Conservation (phyloP, 148 eudicot species). For the Rhododendron williamsianum region DNA sequence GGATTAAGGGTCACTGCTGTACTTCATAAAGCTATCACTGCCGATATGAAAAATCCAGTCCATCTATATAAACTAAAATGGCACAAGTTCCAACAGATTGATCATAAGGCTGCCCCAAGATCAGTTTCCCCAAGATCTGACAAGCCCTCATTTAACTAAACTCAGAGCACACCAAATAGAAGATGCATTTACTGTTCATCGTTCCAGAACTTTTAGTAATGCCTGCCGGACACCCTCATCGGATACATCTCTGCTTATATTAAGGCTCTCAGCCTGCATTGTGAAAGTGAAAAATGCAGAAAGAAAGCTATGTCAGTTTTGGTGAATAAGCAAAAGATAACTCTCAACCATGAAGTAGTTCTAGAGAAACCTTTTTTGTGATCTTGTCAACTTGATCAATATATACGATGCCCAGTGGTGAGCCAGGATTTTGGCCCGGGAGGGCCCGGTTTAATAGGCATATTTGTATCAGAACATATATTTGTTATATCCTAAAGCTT, state of each 20-base stretch:
- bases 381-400: conserved; percentile 99
- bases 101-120: background rate
- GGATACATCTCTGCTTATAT: too few species aligned
- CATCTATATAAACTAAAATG: too few species aligned
- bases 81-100: too few species aligned
- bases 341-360: background rate
- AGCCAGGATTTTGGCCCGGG: too few species aligned
- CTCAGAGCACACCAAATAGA: background rate
- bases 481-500: too few species aligned
- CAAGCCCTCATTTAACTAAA: background rate
- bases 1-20: background rate
- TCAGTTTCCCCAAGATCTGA: background rate
- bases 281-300: background rate
- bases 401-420: conserved; percentile 25
- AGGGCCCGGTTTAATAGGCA: conserved; percentile 21
- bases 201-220: conserved; percentile 73
- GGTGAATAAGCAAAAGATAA: background rate
- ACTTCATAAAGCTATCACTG: background rate
- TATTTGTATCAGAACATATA: too few species aligned
- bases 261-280: conserved; percentile 69
- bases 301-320: background rate
- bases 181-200: conserved; percentile 68
- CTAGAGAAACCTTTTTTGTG: conserved; percentile 65
- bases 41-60: background rate
- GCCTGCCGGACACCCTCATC: too few species aligned